These are phyloP conservation scores for Syzygium oleosum DNA, from an alignment of 345 rosid species.

Conservation along the genomic window DNA sequence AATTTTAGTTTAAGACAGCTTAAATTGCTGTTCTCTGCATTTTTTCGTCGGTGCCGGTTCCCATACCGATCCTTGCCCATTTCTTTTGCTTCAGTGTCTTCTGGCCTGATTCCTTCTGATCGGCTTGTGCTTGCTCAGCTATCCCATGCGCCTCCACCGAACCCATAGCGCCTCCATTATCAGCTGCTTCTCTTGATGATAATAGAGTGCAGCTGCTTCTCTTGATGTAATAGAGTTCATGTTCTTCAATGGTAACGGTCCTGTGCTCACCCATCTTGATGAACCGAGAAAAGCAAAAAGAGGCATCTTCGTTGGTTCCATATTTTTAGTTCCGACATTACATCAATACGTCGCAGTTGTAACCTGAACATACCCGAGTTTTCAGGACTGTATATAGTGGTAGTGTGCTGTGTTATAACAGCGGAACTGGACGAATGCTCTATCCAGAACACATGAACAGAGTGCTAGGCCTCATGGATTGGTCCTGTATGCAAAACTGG, in stretches of 20 bases:
- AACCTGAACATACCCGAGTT: constrained; percentile 32
- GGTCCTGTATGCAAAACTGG: constrained; percentile 15
- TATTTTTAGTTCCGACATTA: neutral
- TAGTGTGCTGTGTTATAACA: constrained; percentile 73
- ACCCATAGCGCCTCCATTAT: neutral
- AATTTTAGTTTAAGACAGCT: too few relatives aligned
- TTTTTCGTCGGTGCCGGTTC: neutral
- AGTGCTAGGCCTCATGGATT: neutral
- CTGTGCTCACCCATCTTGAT: neutral
- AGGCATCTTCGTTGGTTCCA: neutral
- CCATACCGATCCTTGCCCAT: neutral
- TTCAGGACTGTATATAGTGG: constrained; percentile 69
- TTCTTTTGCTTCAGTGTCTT: neutral
- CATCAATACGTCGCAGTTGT: neutral
- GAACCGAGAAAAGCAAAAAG: neutral
- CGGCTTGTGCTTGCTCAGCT: neutral
- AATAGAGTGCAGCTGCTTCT: neutral
- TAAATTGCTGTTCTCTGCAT: too few relatives aligned
- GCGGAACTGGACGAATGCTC: constrained; percentile 57
- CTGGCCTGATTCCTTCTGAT: neutral
- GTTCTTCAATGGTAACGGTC: neutral
- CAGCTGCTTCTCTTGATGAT: neutral
- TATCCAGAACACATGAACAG: neutral
- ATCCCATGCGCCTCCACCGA: neutral
- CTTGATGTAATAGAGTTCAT: neutral